Evolutionary conservation across 2,329 filamentous ascomycete genomes (phyloP), one percentile per base, ranked within the genome.

Genomic region (Arachnomyces sp.): DNA sequence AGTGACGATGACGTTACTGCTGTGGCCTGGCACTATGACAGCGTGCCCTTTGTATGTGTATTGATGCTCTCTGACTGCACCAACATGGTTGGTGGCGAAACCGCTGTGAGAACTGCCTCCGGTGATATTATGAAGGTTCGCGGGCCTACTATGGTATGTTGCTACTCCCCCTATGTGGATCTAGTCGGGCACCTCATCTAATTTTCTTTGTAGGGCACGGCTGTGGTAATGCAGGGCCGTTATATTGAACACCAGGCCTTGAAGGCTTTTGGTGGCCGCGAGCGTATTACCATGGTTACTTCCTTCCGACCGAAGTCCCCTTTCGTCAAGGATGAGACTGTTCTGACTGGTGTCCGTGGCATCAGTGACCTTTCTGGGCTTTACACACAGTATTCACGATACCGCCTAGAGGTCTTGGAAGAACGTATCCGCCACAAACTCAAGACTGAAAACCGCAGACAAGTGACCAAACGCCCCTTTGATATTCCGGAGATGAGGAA

Each of bases 171-270:
- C n/a, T n/a, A n/a, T n/a, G n/a, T n/a, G 14, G 28, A 30, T 13
- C 25, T 16, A 14, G 9, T 12, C 30, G n/a, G 18, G 8, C 36
- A 15, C 15, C 41, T 48, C 25, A 46, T 30, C 13, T 9, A 16
- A 15, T 14, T n/a, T 29, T 18, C 28, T 15, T 8, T 1, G 42
- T 12, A 51, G 46, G 56, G 55, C n/a, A 49, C 49, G 35, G 75
- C 73, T 2, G 73, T 80, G 1, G 65, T 81, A 6, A 63, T 81
- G 38, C 77, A 82, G 57, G 78, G 77, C n/a, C 66, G 77, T 18
- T 80, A 81, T 58, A 77, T 81, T 47, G 69, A 74, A 44, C 78
- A 82, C 51, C 71, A 76, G 42, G 78, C 77, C 1, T 64, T 79
- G 8, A 70, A 70, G 8, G 72, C 75, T 7, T 58, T 75, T 1